Evolutionary conservation across 495 filamentous ascomycete genomes (phyloP), one percentile per base, ranked within the genome.

Genomic region (Physcia stellaris): DNA sequence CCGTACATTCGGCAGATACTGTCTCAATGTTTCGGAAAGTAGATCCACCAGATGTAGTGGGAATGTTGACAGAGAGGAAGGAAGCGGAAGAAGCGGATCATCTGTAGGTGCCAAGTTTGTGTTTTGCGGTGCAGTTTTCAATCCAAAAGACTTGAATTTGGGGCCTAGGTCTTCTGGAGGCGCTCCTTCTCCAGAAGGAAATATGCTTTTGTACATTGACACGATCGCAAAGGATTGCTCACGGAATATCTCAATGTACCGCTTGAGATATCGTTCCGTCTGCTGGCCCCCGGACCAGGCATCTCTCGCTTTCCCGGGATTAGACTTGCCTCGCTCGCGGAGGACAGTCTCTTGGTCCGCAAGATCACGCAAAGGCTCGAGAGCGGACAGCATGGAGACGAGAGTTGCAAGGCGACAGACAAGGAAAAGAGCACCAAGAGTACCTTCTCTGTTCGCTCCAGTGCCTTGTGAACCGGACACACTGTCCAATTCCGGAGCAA

Each of bases 201-300:
- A 96, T 32, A 96, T 90, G 48, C 74, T 83, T 44, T 76, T 80
- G 55, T 90, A 94, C 71, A 95, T 81, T 15, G 81, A 86, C 16
- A 96, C 72, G 42, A 95, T 92, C 9, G 80, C 81, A 52, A 99
- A 99, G 50, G 83, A 90, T 58, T 99, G 92, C 59, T 99, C 92
- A 37, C 92, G 80, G 60, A 95, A 96, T 21, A 96, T 93, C 56
- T 99, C 92, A 49, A 99, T 79, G 61, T 93, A 99, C 37, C 84
- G 67, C 56, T 99, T 99, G 26, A 99, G 62, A 47, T 86, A 99
- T 18, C 84, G 71, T 52, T 95, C 92, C 2, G 87, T 94, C 51
- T 98, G 90, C 50, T 92, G 84, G 0, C 88, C 90, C 4, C 71
- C 74, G 0, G 77, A 71, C 79, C 79, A 83, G 4, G 64, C 59